Base-by-base conservation (phyloP, 192 early-diverging fungal genomes). In the Funneliformis geosporum region DNA sequence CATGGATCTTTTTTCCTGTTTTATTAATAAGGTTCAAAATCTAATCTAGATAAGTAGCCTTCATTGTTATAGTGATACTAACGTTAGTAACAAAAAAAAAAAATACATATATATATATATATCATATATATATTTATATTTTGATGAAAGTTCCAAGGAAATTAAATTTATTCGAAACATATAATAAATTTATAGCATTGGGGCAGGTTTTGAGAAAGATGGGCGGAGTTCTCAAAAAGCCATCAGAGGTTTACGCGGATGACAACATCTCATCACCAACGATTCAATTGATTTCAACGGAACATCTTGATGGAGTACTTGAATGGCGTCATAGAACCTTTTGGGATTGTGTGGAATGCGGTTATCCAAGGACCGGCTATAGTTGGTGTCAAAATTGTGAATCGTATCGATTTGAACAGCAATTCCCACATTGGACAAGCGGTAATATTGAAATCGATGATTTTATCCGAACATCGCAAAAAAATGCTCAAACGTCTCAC, bases 321-420 rank as follows among this genome's bases (percentile, higher is more conserved):
- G 67, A 69, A 40, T 69, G 28, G 21, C 21, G 67, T 18, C 33
- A 40, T 42, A 33, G 67, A 40, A 69, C 67, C n/a, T 69, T 39
- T 40, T 42, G 33, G 39, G 21, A 59, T 27, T 74, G 73, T 50
- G 21, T 1, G 6, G 47, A 74, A 74, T 74, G 73, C 23, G 28
- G 40, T 8, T 33, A 40, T 59, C 28, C 73, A n/a, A 74, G 73
- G 33, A 60, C 73, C 8, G 55, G 73, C 8, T 74, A 74, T 33
- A 74, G 55, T 55, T 74, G 73, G 73, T 74, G 73, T 74, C 73
- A 74, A 74, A 21, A 25, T 16, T 74, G 73, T 39, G 46, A 74
- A 50, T 18, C 33, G 0, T 9, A 40, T 10, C 11, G n/a, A 27
- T 74, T 47, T 38, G 47, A 74, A 50, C 5, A 47, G 3, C 23